A percentile compares a stretch with the other conserved stretches of the same genome.
Evolutionary conservation across 441 rosid species (phyloP).

Genomic region (Flueggea neowawraea): DNA sequence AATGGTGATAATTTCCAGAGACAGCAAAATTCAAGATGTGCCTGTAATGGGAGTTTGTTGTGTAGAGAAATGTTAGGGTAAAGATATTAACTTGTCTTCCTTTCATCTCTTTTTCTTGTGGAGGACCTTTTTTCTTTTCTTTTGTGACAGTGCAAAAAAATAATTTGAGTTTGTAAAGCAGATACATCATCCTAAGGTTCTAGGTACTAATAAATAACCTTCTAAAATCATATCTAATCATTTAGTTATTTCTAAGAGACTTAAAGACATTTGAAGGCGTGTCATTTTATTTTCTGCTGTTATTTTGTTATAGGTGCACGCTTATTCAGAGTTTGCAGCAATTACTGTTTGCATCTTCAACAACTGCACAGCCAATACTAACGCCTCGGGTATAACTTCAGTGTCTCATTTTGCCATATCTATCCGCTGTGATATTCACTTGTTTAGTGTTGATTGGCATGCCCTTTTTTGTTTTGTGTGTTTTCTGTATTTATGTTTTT

Average conservation of each 20-base stretch:
- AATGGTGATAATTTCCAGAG: too few species aligned
- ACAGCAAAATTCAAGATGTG: too few species aligned
- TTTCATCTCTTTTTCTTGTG: too few species aligned
- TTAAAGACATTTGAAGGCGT: not conserved
- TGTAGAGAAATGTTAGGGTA: too few species aligned
- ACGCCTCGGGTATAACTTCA: constrained; percentile 61
- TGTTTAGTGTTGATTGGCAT: not conserved
- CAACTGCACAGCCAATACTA: constrained; percentile 90
- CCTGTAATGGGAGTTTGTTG: too few species aligned
- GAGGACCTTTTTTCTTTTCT: too few species aligned
- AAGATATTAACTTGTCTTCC: too few species aligned
- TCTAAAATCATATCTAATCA: not conserved
- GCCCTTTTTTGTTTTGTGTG: not conserved
- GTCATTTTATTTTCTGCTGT: constrained; percentile 2
- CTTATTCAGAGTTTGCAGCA: constrained; percentile 90
- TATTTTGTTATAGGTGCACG: constrained; percentile 51
- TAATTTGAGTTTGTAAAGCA: not conserved
- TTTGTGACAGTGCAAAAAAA: not conserved
- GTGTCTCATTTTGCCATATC: not conserved
- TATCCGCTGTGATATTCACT: not conserved
- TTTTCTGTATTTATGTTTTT: not conserved
- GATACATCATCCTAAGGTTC: not conserved
- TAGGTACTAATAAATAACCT: not conserved
- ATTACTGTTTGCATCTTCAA: constrained; percentile 88
- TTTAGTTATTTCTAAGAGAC: not conserved